Base-by-base conservation (phyloP, 768 basidiomycete species). In the Pulveroboletus ravenelii region DNA sequence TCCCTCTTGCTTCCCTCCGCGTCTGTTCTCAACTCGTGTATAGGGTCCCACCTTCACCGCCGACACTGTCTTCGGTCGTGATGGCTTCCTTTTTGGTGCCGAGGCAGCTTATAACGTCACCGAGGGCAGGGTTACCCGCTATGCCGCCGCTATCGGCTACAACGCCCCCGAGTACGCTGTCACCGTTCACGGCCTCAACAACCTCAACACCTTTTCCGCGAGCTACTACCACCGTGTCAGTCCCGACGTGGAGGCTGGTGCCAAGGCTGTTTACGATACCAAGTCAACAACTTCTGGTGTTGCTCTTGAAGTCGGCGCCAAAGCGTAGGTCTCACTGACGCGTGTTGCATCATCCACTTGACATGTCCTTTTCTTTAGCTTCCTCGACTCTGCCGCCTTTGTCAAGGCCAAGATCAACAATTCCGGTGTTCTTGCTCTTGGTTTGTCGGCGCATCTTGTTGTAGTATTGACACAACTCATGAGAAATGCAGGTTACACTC, bases 351-450 rank as follows among this genome's bases (percentile, higher is more conserved):
- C 23, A 13, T 41, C 18, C 14, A 7, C 18, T 25, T 23, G 31
- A 18, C 29, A 3, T 17, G 44, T 0, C 7, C 48, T 49, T 29
- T 30, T 46, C 32, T 39, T 40, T 49, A 89, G 84, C 42, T 85
- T 84, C 75, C 84, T 94, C 56, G 93, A 97, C 74, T 71, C 78
- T 29, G 84, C 92, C 57, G 87, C 93, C 9, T 97, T 90, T 66
- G 79, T 97, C 74, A 98, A 99, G 81, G 90, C 93, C 60, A 97
- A 97, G 81, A 94, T 98, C 77, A 97, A 97, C 84, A 95, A 94
- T 75, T 69, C 83, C 51, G 94, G 94, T 78, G 79, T 94, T 66
- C 79, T 96, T 59, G 87, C 82, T 62, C 84, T 95, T 58, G 86
- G 82, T 90, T 66, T 54, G 71, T 64, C 3, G 10, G 17, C 12